Conservation (phyloP, 768 basidiomycete species). For the Lactifluus piperatus region DNA sequence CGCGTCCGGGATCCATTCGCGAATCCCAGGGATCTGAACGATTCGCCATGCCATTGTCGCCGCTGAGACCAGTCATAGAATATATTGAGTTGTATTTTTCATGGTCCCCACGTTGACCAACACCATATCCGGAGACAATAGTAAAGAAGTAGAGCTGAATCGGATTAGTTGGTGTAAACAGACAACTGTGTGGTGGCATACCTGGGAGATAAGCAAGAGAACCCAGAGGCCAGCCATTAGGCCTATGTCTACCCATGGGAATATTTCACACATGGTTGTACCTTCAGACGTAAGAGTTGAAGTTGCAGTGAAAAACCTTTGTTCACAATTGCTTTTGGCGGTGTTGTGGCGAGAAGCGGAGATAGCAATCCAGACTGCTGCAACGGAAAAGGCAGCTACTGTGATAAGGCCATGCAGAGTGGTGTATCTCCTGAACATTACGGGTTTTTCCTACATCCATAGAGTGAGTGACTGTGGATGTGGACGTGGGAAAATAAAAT, state of each 20-base stretch:
- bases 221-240: slow-evolving; percentile 88
- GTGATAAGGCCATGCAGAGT: slow-evolving; percentile 51
- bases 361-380: slow-evolving; percentile 73
- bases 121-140: slow-evolving; percentile 55
- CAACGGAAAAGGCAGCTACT: slow-evolving; percentile 59
- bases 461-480: neutral
- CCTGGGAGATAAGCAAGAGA: slow-evolving; percentile 69
- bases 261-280: slow-evolving; percentile 74
- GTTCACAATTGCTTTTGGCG: slow-evolving; percentile 60
- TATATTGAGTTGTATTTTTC: slow-evolving; percentile 69
- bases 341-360: slow-evolving; percentile 69
- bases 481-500: neutral
- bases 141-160: slow-evolving; percentile 41
- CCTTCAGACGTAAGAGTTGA: slow-evolving; percentile 41
- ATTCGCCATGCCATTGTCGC: slow-evolving; percentile 55
- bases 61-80: slow-evolving; percentile 44
- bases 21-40: slow-evolving; percentile 67
- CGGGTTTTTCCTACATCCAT: slow-evolving; percentile 49
- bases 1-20: slow-evolving; percentile 29
- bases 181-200: slow-evolving; percentile 29
- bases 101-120: slow-evolving; percentile 71
- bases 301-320: slow-evolving; percentile 41
- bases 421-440: slow-evolving; percentile 58
- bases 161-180: slow-evolving; percentile 29
- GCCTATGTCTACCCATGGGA: slow-evolving; percentile 88